Base-by-base conservation (phyloP, 179 eudicot genomes). In the Sideroxylon spinosum region DNA sequence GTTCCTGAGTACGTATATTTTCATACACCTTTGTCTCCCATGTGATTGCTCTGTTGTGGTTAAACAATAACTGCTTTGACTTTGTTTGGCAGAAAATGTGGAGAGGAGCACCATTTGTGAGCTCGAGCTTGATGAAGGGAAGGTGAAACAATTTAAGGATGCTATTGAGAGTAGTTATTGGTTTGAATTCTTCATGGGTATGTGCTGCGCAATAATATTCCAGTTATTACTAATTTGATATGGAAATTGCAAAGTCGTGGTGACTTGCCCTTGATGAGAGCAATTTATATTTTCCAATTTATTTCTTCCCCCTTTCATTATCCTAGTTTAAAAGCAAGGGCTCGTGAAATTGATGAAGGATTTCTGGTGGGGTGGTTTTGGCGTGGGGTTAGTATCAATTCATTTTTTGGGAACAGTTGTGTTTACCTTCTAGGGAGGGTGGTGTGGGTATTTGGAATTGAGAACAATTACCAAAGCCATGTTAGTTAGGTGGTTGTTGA, bases 131-230 rank as follows among this genome's bases (percentile, higher is more conserved):
- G 97, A 92, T 78, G 90, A 86, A 71, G 78, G 88, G n/a, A 93
- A 88, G 82, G 93, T 84, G 79, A 85, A 83, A 78, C 92, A 90
- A 71, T 93, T 93, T 78, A 93, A 82, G 88, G 89, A 93, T 79
- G 98, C 98, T 57, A 86, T 93, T 77, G 95, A 90, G 76, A 90
- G 82, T 88, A 87, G 90, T 50, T 93, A 92, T 80, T 92, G 98
- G 98, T 90, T 93, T 76, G 98, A 93, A 76, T 89, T 93, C 73
- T 93, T 93, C 75, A 88, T 90, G 56, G 97, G 98, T 93, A 85
- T 73, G 95, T 82, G n/a, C 4, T 16, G 23, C 20, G 50, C 26
- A 79, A 59, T 53, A 22, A 26, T 68, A 37, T 28, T 56, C 25
- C 70, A 44, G 32, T 10, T 44, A n/a, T 55, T 52, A 7, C 19